Conservation (phyloP, 495 filamentous ascomycete species). For the Lepidopterella palustris region DNA sequence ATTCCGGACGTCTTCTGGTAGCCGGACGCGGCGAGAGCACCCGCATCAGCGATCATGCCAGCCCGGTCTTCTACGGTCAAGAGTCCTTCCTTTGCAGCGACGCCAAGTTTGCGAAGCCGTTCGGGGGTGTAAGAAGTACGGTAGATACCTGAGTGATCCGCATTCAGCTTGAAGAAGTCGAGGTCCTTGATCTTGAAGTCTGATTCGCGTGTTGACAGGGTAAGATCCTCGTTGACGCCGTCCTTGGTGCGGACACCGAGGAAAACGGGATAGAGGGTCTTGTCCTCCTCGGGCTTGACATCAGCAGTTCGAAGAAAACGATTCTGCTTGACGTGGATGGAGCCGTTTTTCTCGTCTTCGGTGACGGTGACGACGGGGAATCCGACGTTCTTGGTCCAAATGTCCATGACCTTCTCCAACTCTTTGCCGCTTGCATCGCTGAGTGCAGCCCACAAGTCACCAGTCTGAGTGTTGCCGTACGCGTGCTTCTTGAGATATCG, state of each 20-base stretch:
- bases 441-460: conserved; percentile 85
- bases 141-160: conserved; percentile 69
- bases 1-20: conserved; percentile 91
- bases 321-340: conserved; percentile 66
- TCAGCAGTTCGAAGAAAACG: conserved; percentile 69
- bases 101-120: conserved; percentile 63
- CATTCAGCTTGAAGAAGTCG: conserved; percentile 75
- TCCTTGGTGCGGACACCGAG: conserved; percentile 61
- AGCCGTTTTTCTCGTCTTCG: conserved; percentile 50
- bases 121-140: conserved; percentile 63
- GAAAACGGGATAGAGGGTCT: conserved; percentile 70
- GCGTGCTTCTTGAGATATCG: conserved; percentile 93
- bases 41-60: conserved; percentile 93
- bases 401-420: conserved; percentile 69
- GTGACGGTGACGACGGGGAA: conserved; percentile 67
- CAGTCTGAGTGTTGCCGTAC: conserved; percentile 77
- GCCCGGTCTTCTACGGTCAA: conserved; percentile 88
- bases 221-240: conserved; percentile 54
- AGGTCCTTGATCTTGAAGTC: conserved; percentile 58
- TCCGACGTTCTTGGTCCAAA: conserved; percentile 74
- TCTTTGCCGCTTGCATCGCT: conserved; percentile 87
- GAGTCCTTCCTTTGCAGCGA: conserved; percentile 78
- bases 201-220: conserved; percentile 66
- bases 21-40: conserved; percentile 80
- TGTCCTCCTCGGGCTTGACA: conserved; percentile 74